phyloP scores from a whole-genome alignment of 257 asterid species.

The Osmanthus fragrans region DNA sequence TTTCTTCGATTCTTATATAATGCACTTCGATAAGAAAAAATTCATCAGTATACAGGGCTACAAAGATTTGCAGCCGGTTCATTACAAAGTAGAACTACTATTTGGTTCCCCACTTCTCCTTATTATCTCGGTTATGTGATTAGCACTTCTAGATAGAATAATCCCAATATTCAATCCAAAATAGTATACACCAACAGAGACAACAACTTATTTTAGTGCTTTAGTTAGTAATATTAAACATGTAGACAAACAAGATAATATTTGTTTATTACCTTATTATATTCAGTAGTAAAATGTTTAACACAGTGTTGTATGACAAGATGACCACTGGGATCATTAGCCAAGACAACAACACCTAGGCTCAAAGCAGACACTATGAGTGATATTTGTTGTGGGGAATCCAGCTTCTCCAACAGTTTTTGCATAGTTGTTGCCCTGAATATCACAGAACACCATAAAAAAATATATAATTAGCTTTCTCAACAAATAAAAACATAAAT shows the following conservation, averaged over 20 bases:
- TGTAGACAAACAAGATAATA: not conserved
- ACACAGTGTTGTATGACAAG: constrained; percentile 58
- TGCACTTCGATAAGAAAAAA: too few species aligned
- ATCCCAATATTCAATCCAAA: not conserved
- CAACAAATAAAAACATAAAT: not conserved
- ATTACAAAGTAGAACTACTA: not conserved
- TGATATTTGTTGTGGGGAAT: constrained; percentile 51
- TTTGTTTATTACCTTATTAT: constrained; percentile 50
- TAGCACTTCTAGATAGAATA: not conserved
- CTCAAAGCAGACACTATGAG: constrained; percentile 40
- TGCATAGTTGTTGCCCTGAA: constrained; percentile 58
- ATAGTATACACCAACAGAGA: not conserved
- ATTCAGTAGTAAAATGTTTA: constrained; percentile 47
- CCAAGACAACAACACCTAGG: constrained; percentile 48
- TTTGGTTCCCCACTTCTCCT: not conserved
- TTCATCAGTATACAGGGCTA: not conserved
- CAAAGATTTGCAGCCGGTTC: not conserved
- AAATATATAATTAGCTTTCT: not conserved
- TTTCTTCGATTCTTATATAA: not conserved
- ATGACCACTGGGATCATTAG: constrained; percentile 68
- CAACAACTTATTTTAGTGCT: not conserved
- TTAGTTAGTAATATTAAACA: constrained; percentile 4
- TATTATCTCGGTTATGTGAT: not conserved
- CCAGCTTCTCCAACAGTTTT: constrained; percentile 57
- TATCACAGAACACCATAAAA: not conserved